Evolutionary conservation across 2,329 filamentous ascomycete genomes (phyloP), one percentile per base, ranked within the genome.

Genomic region (Trichoderma semiorbis): DNA sequence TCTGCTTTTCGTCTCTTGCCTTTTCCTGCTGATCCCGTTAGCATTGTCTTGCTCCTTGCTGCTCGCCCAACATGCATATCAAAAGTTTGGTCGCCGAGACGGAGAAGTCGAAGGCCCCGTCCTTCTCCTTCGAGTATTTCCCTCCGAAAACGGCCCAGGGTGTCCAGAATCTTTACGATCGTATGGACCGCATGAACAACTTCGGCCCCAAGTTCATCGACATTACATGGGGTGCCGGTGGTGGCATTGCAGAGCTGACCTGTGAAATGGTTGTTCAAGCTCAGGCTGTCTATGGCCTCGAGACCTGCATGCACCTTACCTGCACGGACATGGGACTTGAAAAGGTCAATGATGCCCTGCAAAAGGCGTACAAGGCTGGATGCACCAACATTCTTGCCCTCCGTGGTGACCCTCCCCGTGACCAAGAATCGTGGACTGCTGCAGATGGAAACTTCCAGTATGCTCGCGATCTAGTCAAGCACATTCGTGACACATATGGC

Each of bases 111-210:
- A 90, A 91, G 80, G 89, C 92, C 78, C 92, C 95, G 72, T 96
- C 94, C 80, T 98, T 98, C 87, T 99, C 96, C 73, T 99, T 99
- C 85, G 96, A 99, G 83, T 99, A 97, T 87, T 99, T 99, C 84
- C 96, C 96, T 66, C 96, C 96, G 50, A 99, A 99, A 86, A 99
- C 96, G 8, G 92, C 93, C 12, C 93, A 96, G 84, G 96, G 96
- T 87, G 95, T 99, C 14, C 96, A 99, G 85, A 99, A 99, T 82
- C 91, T 99, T 72, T 99, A 99, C 87, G 96, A 99, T 78, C 93
- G 96, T 77, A 98, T 99, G 93, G 96, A 99, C 84, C 94, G 95
- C 83, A 99, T 99, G 96, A 94, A 97, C 83, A 90, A 92, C 78
- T 89, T 97, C 74, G 96, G 94, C 2, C 96, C 95, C 74, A 92